A percentile compares a stretch with the other conserved stretches of the same genome.
phyloP scores from a whole-genome alignment of 2,329 filamentous ascomycete genomes.

The Neurospora sp. region DNA sequence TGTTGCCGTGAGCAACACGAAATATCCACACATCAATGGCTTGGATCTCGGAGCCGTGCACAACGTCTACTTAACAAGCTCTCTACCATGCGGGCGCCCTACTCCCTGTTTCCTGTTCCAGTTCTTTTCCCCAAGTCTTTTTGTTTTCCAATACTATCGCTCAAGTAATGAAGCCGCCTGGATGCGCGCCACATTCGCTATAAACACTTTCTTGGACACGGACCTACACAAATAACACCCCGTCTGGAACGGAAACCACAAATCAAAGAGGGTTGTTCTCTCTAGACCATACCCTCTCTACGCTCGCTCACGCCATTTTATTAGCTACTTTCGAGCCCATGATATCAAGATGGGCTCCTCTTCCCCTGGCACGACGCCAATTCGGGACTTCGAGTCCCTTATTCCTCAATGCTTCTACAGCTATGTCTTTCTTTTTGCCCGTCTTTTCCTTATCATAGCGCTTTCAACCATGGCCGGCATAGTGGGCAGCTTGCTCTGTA shows the following conservation, averaged over 20 bases:
- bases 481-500: conserved; percentile 69
- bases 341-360: neutral
- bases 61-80: neutral
- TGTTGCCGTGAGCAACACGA: neutral
- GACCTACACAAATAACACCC: neutral
- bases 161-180: neutral
- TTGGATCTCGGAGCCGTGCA: neutral
- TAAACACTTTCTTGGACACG: neutral
- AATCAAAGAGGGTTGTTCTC: neutral
- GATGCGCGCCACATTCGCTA: neutral
- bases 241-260: neutral
- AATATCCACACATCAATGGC: neutral
- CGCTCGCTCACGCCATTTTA: neutral
- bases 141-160: neutral
- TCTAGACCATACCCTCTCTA: neutral
- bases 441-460: conserved; percentile 58
- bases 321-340: neutral
- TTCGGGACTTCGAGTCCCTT: conserved; percentile 52
- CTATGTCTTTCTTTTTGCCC: conserved; percentile 65
- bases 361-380: neutral
- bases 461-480: conserved; percentile 74
- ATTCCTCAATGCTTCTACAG: conserved; percentile 33
- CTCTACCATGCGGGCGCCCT: neutral
- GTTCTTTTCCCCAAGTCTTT: neutral
- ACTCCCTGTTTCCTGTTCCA: no score